Evolutionary conservation across 371 early-diverging fungal species (phyloP).

Genomic region (Haplosporangium sp.): DNA sequence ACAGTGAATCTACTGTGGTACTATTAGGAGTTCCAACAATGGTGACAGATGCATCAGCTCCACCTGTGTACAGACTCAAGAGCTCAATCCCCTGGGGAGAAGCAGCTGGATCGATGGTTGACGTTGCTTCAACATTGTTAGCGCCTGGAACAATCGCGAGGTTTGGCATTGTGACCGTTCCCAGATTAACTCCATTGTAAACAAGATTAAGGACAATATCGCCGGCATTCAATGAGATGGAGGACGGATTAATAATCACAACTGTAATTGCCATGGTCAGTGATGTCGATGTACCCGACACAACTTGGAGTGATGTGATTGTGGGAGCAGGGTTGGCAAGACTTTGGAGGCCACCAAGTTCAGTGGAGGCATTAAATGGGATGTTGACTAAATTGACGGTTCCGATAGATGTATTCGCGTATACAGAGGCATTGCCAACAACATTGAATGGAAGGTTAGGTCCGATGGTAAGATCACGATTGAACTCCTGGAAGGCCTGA

Average conservation of each 20-base stretch:
- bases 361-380: slow-evolving; percentile 64
- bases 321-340: slow-evolving; percentile 62
- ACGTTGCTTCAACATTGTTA: slow-evolving; percentile 59
- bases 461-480: slow-evolving; percentile 61
- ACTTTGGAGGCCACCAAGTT: slow-evolving; percentile 65
- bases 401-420: slow-evolving; percentile 66
- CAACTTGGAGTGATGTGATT: slow-evolving; percentile 64
- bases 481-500: slow-evolving; percentile 61
- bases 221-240: slow-evolving; percentile 62
- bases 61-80: slow-evolving; percentile 64
- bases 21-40: slow-evolving; percentile 61
- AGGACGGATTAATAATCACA: slow-evolving; percentile 68
- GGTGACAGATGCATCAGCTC: slow-evolving; percentile 59
- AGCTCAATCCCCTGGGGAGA: slow-evolving; percentile 61
- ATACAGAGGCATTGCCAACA: slow-evolving; percentile 62
- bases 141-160: slow-evolving; percentile 61
- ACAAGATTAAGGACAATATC: slow-evolving; percentile 62
- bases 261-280: slow-evolving; percentile 61
- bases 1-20: slow-evolving; percentile 62
- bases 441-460: slow-evolving; percentile 60
- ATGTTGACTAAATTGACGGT: slow-evolving; percentile 61
- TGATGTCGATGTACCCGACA: slow-evolving; percentile 57
- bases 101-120: slow-evolving; percentile 61
- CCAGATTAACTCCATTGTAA: slow-evolving; percentile 58
- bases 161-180: slow-evolving; percentile 61